Evolutionary conservation across 73 alveolate genomes (phyloP).

Genomic region (Symbiodinium pilosum): DNA sequence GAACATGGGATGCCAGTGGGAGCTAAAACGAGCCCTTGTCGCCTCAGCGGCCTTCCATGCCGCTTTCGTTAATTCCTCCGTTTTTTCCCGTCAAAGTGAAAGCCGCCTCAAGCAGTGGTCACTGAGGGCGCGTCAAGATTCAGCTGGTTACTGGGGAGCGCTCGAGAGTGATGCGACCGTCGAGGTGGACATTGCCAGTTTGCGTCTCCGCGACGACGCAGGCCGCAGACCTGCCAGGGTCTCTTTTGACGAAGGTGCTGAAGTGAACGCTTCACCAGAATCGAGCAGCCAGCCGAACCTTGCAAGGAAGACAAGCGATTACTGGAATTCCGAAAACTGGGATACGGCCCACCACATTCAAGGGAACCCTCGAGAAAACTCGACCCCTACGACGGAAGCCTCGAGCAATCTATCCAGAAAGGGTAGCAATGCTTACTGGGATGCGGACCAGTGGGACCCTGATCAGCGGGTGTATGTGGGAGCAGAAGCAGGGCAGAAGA

Average conservation of each 20-base stretch:
- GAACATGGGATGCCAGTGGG: too few relatives aligned
- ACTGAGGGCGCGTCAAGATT: not conserved
- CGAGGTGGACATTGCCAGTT: not conserved
- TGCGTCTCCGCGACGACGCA: slow-evolving; percentile 3
- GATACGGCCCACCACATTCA: not conserved
- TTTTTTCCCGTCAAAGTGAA: too few relatives aligned
- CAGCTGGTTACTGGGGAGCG: slow-evolving; percentile 77
- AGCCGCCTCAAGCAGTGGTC: too few relatives aligned
- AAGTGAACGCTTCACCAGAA: not conserved
- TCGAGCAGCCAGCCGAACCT: not conserved
- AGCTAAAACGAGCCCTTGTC: too few relatives aligned
- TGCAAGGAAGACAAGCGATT: slow-evolving; percentile 29
- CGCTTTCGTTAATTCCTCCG: too few relatives aligned
- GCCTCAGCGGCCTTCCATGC: too few relatives aligned
- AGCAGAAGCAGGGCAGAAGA: slow-evolving; percentile 87
- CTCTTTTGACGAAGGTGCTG: slow-evolving; percentile 31
- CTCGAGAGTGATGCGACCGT: slow-evolving; percentile 5
- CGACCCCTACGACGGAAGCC: not conserved
- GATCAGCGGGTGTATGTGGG: slow-evolving; percentile 86
- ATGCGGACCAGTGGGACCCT: slow-evolving; percentile 88
- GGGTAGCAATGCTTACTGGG: slow-evolving; percentile 89
- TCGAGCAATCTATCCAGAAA: slow-evolving; percentile 35
- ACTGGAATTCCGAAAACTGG: slow-evolving; percentile 75
- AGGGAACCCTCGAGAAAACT: not conserved
- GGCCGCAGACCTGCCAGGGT: slow-evolving; percentile 43